These are phyloP conservation scores for Diaporthe sp. DNA, from an alignment of 2,329 filamentous ascomycete species.

Conservation along the genomic window DNA sequence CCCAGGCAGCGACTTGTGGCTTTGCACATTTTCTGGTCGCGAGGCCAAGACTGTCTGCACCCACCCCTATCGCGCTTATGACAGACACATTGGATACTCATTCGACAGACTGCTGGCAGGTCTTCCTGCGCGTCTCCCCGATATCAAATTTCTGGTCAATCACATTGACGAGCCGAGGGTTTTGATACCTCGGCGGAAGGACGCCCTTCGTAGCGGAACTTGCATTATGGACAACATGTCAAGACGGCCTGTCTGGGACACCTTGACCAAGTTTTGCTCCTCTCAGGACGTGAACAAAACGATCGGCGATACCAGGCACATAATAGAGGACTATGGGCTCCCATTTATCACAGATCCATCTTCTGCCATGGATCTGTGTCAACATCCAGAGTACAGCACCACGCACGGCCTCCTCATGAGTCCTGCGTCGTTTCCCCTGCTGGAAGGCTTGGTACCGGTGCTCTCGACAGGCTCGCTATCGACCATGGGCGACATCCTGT, in stretches of 20 bases:
- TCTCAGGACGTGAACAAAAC: not conserved
- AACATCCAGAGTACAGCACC: slow-evolving; percentile 57
- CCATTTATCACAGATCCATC: slow-evolving; percentile 54
- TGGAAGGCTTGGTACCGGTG: slow-evolving; percentile 18
- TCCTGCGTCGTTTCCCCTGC: slow-evolving; percentile 55
- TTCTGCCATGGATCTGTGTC: slow-evolving; percentile 56
- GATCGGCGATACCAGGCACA: no score
- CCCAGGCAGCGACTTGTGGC: slow-evolving; percentile 33
- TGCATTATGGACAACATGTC: slow-evolving; percentile 44
- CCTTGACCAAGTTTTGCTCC: not conserved
- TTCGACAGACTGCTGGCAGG: slow-evolving; percentile 45
- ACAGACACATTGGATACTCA: slow-evolving; percentile 19
- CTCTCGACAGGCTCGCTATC: slow-evolving; percentile 33
- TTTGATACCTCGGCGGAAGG: slow-evolving; percentile 43
- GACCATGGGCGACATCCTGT: slow-evolving; percentile 40
- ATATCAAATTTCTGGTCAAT: slow-evolving; percentile 62
- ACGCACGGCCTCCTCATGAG: slow-evolving; percentile 62
- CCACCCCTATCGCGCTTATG: slow-evolving; percentile 27
- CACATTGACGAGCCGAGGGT: slow-evolving; percentile 64
- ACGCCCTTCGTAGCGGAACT: not conserved
- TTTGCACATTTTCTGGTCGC: slow-evolving; percentile 20
- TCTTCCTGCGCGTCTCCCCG: slow-evolving; percentile 49
- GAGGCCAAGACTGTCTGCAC: slow-evolving; percentile 48
- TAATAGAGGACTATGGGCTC: slow-evolving; percentile 47
- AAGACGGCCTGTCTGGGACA: slow-evolving; percentile 51